Conservation (phyloP, 2,329 filamentous ascomycete genomes). For the Metarhizium brunneum region DNA sequence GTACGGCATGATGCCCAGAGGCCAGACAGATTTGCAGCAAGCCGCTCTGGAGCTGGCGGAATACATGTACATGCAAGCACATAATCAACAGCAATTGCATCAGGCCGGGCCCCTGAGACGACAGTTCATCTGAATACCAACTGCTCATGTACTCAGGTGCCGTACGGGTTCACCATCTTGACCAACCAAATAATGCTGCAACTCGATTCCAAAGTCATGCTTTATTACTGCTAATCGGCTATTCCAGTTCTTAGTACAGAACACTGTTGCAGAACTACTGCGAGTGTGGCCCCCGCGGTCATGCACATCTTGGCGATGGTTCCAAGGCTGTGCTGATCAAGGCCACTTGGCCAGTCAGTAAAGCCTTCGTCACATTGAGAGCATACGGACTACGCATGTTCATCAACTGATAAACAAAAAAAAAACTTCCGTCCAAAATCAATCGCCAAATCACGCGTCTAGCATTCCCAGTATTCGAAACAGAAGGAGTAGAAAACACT, state of each 20-base stretch:
- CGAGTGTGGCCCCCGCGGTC: no score
- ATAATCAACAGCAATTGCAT: no score
- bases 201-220: no score
- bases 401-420: not conserved
- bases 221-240: no score
- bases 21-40: not conserved
- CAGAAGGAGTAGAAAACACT: conserved; percentile 3
- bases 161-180: no score
- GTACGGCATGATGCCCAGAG: not conserved
- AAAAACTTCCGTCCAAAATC: not conserved
- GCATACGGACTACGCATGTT: not conserved
- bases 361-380: not conserved
- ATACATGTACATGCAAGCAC: not conserved
- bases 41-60: not conserved
- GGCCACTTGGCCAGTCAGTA: not conserved
- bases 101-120: no score
- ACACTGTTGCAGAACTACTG: not conserved
- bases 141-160: no score
- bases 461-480: not conserved
- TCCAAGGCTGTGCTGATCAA: no score
- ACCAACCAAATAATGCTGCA: no score
- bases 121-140: no score
- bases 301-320: no score
- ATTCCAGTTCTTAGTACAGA: not conserved
- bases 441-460: not conserved